Percentiles rank a stretch among this genome's conserved stretches.
Conservation (phyloP, 2,329 filamentous ascomycete species). For the Paramyrothecium roridum region DNA sequence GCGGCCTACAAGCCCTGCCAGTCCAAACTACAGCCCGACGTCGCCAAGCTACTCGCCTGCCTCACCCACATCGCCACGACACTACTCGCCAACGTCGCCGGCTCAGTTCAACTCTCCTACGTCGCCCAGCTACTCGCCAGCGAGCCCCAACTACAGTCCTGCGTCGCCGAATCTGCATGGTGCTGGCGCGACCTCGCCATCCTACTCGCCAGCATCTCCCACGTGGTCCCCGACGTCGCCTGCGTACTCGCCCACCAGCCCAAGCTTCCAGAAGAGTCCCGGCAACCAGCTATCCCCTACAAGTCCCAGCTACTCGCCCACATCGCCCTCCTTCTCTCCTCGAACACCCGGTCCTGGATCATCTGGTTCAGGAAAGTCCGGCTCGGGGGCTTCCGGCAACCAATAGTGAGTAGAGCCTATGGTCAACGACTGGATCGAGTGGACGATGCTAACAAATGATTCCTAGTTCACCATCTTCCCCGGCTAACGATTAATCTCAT, state of each 20-base stretch:
- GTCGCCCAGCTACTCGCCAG: conserved; percentile 70
- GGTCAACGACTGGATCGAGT: not conserved
- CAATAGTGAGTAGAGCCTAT: conserved; percentile 31
- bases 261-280: conserved; percentile 53
- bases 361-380: not conserved
- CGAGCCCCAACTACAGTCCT: conserved; percentile 70
- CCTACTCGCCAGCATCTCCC: conserved; percentile 69
- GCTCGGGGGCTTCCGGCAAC: conserved; percentile 34
- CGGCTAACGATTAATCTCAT: conserved; percentile 34
- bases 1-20: conserved; percentile 51
- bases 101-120: conserved; percentile 70
- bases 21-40: conserved; percentile 62
- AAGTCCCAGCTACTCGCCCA: conserved; percentile 71
- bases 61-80: conserved; percentile 52
- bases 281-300: conserved; percentile 58
- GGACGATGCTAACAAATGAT: conserved; percentile 18
- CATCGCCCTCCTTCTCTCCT: conserved; percentile 44
- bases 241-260: conserved; percentile 62
- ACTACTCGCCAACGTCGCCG: conserved; percentile 71
- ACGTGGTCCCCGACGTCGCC: conserved; percentile 75
- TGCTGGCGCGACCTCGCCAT: conserved; percentile 49
- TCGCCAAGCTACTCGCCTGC: conserved; percentile 64
- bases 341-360: conserved; percentile 36
- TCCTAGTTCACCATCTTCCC: conserved; percentile 41
- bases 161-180: conserved; percentile 55